Conservation (phyloP, 495 filamentous ascomycete genomes). For the Usnea hakonensis region DNA sequence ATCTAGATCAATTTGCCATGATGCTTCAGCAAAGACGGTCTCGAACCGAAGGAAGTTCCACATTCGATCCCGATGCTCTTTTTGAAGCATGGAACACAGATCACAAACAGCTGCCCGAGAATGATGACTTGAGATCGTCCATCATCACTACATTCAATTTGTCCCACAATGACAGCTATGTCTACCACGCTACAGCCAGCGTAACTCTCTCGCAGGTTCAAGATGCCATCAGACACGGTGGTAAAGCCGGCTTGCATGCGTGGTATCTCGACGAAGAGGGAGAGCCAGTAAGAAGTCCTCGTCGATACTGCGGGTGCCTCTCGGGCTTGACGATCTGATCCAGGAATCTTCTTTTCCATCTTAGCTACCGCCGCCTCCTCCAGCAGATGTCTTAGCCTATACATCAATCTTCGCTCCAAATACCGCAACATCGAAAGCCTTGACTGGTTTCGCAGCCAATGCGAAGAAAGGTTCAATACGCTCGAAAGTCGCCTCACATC, state of each 20-base stretch:
- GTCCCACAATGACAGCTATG: constrained; percentile 41
- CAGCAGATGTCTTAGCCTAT: constrained; percentile 48
- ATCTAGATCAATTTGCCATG: not conserved
- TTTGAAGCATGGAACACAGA: constrained; percentile 29
- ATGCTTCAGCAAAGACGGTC: not conserved
- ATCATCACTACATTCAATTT: constrained; percentile 47
- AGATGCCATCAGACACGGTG: constrained; percentile 38
- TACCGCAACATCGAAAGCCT: constrained; percentile 41
- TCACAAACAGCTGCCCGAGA: constrained; percentile 21
- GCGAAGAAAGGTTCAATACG: constrained; percentile 51
- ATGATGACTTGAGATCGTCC: constrained; percentile 41
- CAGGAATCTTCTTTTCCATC: constrained; percentile 6
- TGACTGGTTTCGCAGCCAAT: constrained; percentile 47
- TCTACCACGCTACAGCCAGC: constrained; percentile 50
- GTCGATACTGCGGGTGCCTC: constrained; percentile 11
- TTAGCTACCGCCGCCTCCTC: constrained; percentile 38
- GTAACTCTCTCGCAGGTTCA: constrained; percentile 48
- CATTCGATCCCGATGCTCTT: constrained; percentile 34
- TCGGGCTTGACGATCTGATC: constrained; percentile 16
- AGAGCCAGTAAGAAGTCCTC: constrained; percentile 23
- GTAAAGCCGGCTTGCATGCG: constrained; percentile 36
- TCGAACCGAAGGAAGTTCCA: constrained; percentile 24
- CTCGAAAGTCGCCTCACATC: constrained; percentile 39
- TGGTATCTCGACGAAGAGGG: constrained; percentile 35
- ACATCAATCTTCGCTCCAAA: constrained; percentile 48